These are phyloP conservation scores for Neltuma alba DNA, from an alignment of 306 rosid species.

Conservation along the genomic window DNA sequence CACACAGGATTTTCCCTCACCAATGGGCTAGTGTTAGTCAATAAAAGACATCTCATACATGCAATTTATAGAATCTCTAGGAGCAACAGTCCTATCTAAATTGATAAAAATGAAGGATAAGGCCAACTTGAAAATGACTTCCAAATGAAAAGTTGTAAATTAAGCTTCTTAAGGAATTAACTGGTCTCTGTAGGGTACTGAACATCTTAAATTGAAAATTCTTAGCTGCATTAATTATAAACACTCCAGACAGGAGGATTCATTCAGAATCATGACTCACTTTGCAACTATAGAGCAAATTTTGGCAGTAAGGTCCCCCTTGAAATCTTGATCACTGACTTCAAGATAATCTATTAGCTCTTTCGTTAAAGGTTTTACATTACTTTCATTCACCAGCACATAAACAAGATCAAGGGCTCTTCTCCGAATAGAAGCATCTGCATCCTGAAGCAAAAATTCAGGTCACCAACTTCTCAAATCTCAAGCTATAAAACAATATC, in stretches of 20 bases:
- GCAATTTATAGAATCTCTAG: constrained; percentile 33
- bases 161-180: constrained; percentile 12
- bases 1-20: not conserved
- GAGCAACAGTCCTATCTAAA: constrained; percentile 5
- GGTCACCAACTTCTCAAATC: constrained; percentile 44
- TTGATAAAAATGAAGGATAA: constrained; percentile 21
- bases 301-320: constrained; percentile 91
- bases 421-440: constrained; percentile 93
- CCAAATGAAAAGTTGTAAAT: constrained; percentile 19
- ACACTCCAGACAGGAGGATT: constrained; percentile 9
- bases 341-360: constrained; percentile 90
- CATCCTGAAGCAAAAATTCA: constrained; percentile 67
- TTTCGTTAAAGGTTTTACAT: constrained; percentile 87
- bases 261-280: constrained; percentile 58
- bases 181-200: constrained; percentile 8
- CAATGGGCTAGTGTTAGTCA: constrained; percentile 43
- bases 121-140: constrained; percentile 6
- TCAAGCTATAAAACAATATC: constrained; percentile 33
- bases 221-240: constrained; percentile 9
- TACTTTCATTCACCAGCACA: constrained; percentile 84
- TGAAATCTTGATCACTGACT: constrained; percentile 90
- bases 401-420: constrained; percentile 99
- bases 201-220: constrained; percentile 25
- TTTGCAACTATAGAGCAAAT: constrained; percentile 92
- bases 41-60: constrained; percentile 4